Base-by-base conservation (phyloP, 768 basidiomycete species). In the Lactarius hengduanensis region DNA sequence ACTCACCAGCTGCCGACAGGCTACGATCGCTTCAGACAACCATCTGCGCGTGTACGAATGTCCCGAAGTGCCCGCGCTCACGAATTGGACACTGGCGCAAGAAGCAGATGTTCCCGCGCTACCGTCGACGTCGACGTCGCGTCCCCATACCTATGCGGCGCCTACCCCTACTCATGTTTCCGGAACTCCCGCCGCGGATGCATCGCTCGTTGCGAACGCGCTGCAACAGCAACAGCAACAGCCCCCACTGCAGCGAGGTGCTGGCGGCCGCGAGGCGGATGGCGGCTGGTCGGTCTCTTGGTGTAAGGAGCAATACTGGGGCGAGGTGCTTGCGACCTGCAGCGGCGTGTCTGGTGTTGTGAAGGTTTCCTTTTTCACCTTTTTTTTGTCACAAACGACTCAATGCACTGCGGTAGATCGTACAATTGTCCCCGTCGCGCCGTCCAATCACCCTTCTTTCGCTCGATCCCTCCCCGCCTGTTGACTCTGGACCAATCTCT, bases 251-350 rank as follows among this genome's bases (percentile, higher is more conserved):
- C 75, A 80, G 63, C 77, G 80, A 18, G 83, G 84, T 1, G 67
- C 79, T 28, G 88, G 86, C 0, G 87, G 85, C 70, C 81, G 89
- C 50, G 91, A 96, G 75, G 93, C 93, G 2, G 89, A 94, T 62
- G 94, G 94, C 4, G 96, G 92, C 1, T 98, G 94, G n/a, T 90
- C 88, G 64, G 77, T 99, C 53, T 90, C 90, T 9, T 99, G 96
- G 95, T 98, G 96, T 77, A 93, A 94, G 73, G 97, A 98, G 72
- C 83, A 84, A 67, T 97, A 95, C 76, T 97, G 95, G 95, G 96
- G 96, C 2, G 92, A 95, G 73, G 73, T 96, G 22, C 80, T 98
- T 58, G 94, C 94, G 10, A 88, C 86, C n/a, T 85, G 87, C 2
- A 84, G 84, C 62, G 95, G 94, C 1, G 81, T n/a, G 1, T 84